Evolutionary conservation across 805 yeast species (phyloP).

Genomic region (Saccharomycopsis sp.): DNA sequence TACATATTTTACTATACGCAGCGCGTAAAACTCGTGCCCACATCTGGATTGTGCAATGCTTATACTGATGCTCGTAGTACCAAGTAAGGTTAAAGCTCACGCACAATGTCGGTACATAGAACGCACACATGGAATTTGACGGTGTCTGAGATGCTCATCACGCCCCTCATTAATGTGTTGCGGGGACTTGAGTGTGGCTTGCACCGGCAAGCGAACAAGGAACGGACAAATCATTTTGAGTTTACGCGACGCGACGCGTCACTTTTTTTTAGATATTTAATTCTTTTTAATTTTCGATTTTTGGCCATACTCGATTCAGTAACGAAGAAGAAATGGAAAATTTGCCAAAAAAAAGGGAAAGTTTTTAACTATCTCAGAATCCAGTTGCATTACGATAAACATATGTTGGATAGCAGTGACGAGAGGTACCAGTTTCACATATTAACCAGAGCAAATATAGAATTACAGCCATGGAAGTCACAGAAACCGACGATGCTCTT

Average conservation of each 20-base stretch:
- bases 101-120: no score
- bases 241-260: neutral
- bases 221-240: neutral
- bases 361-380: neutral
- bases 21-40: no score
- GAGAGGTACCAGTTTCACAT: no score
- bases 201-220: no score
- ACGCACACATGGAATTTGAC: no score
- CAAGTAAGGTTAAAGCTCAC: no score
- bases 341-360: neutral
- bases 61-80: no score
- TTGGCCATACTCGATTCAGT: neutral
- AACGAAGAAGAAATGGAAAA: neutral
- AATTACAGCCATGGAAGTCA: conserved; percentile 11
- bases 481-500: conserved; percentile 32
- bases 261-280: no score
- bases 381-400: neutral
- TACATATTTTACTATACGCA: no score
- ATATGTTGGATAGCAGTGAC: neutral
- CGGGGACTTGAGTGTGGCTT: no score
- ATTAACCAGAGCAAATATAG: neutral
- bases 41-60: no score
- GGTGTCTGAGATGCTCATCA: neutral
- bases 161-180: no score
- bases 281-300: neutral